phyloP scores from a whole-genome alignment of 192 early-diverging fungal species.

The Entomortierella beljakovae region DNA sequence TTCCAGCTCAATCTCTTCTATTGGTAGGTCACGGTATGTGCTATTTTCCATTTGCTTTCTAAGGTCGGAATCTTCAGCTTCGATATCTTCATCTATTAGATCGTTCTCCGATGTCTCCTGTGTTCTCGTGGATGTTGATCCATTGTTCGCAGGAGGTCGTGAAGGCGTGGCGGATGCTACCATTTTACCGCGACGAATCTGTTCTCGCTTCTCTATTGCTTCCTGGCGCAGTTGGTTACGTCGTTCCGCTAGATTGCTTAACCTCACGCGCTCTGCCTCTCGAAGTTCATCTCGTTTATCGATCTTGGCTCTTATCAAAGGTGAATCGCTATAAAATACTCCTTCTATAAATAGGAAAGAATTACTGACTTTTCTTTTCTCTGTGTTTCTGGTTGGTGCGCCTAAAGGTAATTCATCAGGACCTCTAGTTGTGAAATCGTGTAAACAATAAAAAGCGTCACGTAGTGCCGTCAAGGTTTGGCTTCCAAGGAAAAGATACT shows the following conservation, averaged over 20 bases:
- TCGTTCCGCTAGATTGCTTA: neutral
- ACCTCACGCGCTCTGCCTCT: slow-evolving; percentile 2
- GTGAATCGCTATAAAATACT: slow-evolving; percentile 78
- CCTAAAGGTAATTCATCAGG: slow-evolving; percentile 12
- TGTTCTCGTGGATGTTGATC: neutral
- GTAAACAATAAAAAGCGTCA: slow-evolving; percentile 77
- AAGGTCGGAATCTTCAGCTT: slow-evolving; percentile 19
- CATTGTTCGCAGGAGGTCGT: too few relatives aligned
- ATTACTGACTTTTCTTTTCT: slow-evolving; percentile 65
- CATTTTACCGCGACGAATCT: neutral
- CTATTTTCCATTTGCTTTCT: neutral
- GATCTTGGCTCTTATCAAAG: slow-evolving; percentile 61
- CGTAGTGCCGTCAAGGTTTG: slow-evolving; percentile 75
- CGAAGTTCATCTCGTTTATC: slow-evolving; percentile 20
- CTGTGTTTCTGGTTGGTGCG: slow-evolving; percentile 58
- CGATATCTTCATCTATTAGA: neutral
- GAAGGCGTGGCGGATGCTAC: neutral
- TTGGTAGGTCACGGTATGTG: neutral
- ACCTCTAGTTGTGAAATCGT: slow-evolving; percentile 69
- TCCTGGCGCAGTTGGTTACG: neutral
- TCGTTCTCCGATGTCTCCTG: neutral
- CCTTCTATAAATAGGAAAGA: slow-evolving; percentile 85
- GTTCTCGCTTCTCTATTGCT: neutral
- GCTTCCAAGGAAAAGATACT: slow-evolving; percentile 74
- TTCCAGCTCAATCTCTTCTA: slow-evolving; percentile 27